These are phyloP conservation scores for Fistulifera solaris DNA, from an alignment of 108 stramenopile genomes.

Conservation along the genomic window DNA sequence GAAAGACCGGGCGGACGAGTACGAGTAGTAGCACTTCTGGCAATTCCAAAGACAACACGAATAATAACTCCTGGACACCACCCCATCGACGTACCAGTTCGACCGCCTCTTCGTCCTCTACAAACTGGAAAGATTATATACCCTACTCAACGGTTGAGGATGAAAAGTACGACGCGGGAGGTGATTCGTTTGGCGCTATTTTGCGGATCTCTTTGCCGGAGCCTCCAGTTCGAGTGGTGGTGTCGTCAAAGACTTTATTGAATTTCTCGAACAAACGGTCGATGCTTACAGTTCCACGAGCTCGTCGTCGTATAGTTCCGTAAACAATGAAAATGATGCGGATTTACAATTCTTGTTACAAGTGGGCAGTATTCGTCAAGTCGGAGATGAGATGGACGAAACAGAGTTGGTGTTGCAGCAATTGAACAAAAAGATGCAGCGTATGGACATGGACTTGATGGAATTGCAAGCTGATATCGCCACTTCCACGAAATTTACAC, in stretches of 20 bases:
- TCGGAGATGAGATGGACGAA: conserved; percentile 76
- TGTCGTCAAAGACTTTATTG: conserved; percentile 62
- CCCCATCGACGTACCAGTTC: conserved; percentile 55
- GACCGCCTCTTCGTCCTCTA: neutral
- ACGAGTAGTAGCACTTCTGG: neutral
- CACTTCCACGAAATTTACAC: conserved; percentile 30
- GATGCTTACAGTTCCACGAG: conserved; percentile 29
- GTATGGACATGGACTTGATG: conserved; percentile 43
- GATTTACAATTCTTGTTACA: conserved; percentile 39
- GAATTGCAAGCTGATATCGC: conserved; percentile 43
- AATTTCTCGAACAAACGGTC: conserved; percentile 68
- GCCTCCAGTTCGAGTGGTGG: conserved; percentile 37
- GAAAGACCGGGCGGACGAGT: conserved; percentile 20
- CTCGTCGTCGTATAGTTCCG: neutral
- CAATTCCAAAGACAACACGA: conserved; percentile 1
- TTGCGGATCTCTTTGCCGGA: conserved; percentile 61
- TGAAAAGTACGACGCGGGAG: conserved; percentile 55
- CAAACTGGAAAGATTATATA: conserved; percentile 71
- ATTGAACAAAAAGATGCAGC: conserved; percentile 39
- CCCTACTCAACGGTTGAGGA: conserved; percentile 41
- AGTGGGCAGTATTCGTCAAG: conserved; percentile 49
- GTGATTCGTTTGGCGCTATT: conserved; percentile 70
- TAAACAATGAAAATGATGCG: conserved; percentile 41
- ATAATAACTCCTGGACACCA: conserved; percentile 40
- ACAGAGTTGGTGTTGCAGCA: conserved; percentile 59